Conservation (phyloP, 371 early-diverging fungal genomes). For the Rhizopus arrhizus region DNA sequence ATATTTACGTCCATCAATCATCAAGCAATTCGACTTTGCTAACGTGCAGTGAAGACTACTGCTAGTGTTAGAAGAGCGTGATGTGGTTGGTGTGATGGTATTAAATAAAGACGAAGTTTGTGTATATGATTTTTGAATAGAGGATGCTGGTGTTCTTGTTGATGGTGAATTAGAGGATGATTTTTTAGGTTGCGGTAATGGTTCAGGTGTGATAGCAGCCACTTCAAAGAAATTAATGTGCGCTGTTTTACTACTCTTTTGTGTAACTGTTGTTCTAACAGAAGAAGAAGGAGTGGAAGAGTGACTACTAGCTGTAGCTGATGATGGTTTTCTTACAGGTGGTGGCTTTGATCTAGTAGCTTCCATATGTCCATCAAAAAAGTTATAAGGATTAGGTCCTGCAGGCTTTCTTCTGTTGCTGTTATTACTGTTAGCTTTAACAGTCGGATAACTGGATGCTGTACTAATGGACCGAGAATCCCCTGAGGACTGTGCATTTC, state of each 20-base stretch:
- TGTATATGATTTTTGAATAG: conserved; percentile 14
- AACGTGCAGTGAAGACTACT: neutral
- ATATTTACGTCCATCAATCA: conserved; percentile 15
- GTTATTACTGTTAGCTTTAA: neutral
- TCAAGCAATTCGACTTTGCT: conserved; percentile 3
- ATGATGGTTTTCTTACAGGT: conserved; percentile 7
- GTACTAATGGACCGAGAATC: neutral
- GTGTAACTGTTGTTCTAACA: neutral
- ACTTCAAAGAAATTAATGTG: conserved; percentile 25
- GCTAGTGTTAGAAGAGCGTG: conserved; percentile 11
- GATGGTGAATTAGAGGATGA: conserved; percentile 5
- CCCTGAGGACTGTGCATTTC: conserved; percentile 21
- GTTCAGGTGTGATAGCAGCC: conserved; percentile 18
- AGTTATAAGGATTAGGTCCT: conserved; percentile 14
- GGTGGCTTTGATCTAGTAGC: neutral
- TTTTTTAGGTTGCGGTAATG: conserved; percentile 9
- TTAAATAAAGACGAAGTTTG: conserved; percentile 8
- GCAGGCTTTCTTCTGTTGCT: conserved; percentile 1
- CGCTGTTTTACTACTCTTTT: neutral
- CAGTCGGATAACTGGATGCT: neutral
- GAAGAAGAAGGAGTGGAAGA: neutral
- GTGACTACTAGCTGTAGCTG: neutral
- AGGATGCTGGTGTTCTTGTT: conserved; percentile 10
- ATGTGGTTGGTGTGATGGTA: neutral
- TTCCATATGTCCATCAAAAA: conserved; percentile 22